Evolutionary conservation across 164 flowering plant genomes (phyloP).

Genomic region (Vitis riparia): DNA sequence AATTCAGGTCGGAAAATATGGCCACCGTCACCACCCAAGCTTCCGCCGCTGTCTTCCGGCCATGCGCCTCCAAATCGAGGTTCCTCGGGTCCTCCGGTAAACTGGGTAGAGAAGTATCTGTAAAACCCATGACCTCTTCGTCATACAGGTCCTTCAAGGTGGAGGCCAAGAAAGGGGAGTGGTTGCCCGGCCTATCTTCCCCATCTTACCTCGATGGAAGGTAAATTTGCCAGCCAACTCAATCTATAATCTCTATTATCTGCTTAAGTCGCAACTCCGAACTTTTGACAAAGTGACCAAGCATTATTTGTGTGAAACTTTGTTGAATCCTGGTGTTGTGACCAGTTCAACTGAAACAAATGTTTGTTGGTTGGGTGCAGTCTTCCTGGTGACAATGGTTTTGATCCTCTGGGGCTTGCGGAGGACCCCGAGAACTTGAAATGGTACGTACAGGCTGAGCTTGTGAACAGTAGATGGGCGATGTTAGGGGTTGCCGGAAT

Average conservation of each 20-base stretch:
- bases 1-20: slow-evolving; percentile 33
- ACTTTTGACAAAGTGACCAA: neutral
- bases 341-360: too few relatives aligned
- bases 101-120: slow-evolving; percentile 30
- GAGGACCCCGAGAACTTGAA: slow-evolving; percentile 96
- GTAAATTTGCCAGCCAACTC: slow-evolving; percentile 15
- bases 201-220: slow-evolving; percentile 63
- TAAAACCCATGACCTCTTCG: slow-evolving; percentile 25
- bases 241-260: neutral
- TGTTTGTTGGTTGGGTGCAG: slow-evolving; percentile 26
- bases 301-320: neutral
- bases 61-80: slow-evolving; percentile 39
- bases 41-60: slow-evolving; percentile 62
- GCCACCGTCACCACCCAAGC: slow-evolving; percentile 65
- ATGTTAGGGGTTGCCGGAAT: slow-evolving; percentile 97
- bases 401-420: slow-evolving; percentile 86
- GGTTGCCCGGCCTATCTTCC: slow-evolving; percentile 65
- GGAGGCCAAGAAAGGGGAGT: slow-evolving; percentile 64
- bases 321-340: too few relatives aligned
- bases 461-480: slow-evolving; percentile 89
- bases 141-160: slow-evolving; percentile 41
- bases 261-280: neutral
- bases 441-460: slow-evolving; percentile 95
- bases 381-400: slow-evolving; percentile 98
- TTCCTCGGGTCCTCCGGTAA: slow-evolving; percentile 55